phyloP scores from a whole-genome alignment of 1,284 basidiomycete genomes.

The Heimioporus retisporus region DNA sequence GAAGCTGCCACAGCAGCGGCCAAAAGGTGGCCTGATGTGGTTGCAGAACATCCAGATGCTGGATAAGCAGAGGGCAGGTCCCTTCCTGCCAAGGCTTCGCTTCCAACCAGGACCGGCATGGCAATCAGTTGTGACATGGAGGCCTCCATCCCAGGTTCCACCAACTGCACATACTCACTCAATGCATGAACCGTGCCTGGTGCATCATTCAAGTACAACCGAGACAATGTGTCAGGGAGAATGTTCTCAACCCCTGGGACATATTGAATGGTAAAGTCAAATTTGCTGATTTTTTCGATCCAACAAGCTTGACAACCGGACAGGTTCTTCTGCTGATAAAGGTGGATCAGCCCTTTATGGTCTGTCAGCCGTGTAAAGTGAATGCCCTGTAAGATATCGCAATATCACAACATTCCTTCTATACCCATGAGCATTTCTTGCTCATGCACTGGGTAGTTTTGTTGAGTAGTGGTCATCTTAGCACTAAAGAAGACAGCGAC shows the following conservation, averaged over 20 bases:
- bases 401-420: slow-evolving; percentile 27
- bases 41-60: no score
- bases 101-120: no score
- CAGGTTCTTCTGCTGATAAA: slow-evolving; percentile 45
- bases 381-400: slow-evolving; percentile 33
- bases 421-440: slow-evolving; percentile 22
- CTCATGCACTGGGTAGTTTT: slow-evolving; percentile 45
- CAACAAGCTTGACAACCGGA: slow-evolving; percentile 47
- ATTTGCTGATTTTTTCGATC: slow-evolving; percentile 41
- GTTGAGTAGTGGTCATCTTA: slow-evolving; percentile 38
- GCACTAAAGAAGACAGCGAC: slow-evolving; percentile 53
- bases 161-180: slow-evolving; percentile 19
- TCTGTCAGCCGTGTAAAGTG: slow-evolving; percentile 49
- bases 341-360: slow-evolving; percentile 46
- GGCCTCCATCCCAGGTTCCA: no score
- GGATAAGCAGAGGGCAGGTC: no score
- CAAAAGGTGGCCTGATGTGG: no score
- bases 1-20: no score
- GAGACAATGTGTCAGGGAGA: slow-evolving; percentile 31
- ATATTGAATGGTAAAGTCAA: slow-evolving; percentile 20
- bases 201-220: slow-evolving; percentile 31
- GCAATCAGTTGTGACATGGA: no score
- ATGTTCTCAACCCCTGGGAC: slow-evolving; percentile 24
- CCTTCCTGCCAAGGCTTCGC: no score
- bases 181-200: slow-evolving; percentile 20